Evolutionary conservation across 495 filamentous ascomycete species (phyloP), one percentile per base, ranked within the genome.

Genomic region (Cetradonia linearis): DNA sequence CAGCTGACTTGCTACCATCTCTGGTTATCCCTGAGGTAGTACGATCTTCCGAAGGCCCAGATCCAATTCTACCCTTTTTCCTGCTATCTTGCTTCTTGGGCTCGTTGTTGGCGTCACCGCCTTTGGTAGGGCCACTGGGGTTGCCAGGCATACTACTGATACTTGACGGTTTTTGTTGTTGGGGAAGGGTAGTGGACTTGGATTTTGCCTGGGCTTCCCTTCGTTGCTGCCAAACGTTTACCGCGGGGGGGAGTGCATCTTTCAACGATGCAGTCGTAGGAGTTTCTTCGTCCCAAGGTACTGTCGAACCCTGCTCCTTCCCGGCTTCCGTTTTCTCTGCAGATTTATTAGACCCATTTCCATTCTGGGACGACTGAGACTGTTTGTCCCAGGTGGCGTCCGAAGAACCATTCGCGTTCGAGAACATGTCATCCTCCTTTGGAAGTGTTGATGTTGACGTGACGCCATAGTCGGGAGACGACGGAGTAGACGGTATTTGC

Each of bases 201-300:
- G 77, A 63, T 72, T 89, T 89, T 50, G 76, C 71, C 58, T 81
- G 76, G 16, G 81, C 84, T 66, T 91, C 85, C 62, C 78, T 84
- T 37, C 89, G 79, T 71, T 87, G 80, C 42, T 81, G 77, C 93
- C 93, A 98, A 54, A 88, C 69, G 70, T 98, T 98, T 52, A 96
- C 87, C 1, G 81, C 66, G 6, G 93, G 92, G 44, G 84, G 72
- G 36, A 88, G 85, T 52, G 92, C 92, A 52, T 90, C 89, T 63
- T 87, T 86, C 46, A 96, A 77, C 65, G 84, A 42, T 60, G 81
- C 82, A 57, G 80, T 80, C 53, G 77, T 70, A 31, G 76, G 78
- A 31, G 74, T 72, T 56, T 80, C 73, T 68, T 81, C 80, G 53
- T 76, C 74, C 61, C 76, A 73, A 25, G 60, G 28, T 20, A 62